Conservation (phyloP, 129 eudicot species). For the Flaveria bidentis region DNA sequence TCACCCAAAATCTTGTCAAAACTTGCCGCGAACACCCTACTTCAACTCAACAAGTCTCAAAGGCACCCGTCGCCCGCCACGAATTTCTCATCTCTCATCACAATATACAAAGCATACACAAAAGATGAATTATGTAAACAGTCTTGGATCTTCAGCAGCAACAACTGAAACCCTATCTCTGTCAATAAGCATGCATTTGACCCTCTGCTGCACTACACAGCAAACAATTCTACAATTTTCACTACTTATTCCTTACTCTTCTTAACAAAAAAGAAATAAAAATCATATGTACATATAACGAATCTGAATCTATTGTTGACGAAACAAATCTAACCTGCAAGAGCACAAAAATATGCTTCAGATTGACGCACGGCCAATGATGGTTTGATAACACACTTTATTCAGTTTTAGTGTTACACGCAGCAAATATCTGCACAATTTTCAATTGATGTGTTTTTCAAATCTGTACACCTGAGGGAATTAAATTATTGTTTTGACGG, state of each 20-base stretch:
- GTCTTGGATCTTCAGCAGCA: background rate
- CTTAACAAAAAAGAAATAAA: background rate
- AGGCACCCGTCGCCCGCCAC: background rate
- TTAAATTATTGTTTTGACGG: background rate
- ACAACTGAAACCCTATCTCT: too few species aligned
- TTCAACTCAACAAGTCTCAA: background rate
- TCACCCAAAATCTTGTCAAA: background rate
- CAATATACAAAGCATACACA: background rate
- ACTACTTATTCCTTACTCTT: background rate
- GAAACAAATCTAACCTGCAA: slow-evolving; percentile 62
- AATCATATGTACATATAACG: slow-evolving; percentile 36
- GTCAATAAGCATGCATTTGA: too few species aligned
- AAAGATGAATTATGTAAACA: background rate
- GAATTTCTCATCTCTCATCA: background rate
- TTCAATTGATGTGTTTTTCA: background rate
- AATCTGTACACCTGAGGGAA: background rate
- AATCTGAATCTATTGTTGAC: slow-evolving; percentile 42
- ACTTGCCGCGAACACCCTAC: background rate
- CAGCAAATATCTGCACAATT: background rate
- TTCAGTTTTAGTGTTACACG: background rate
- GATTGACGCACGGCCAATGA: slow-evolving; percentile 25
- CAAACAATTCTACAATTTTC: background rate
- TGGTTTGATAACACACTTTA: background rate
- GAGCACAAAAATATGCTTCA: slow-evolving; percentile 72
- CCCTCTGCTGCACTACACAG: background rate